Conservation (phyloP, 768 basidiomycete genomes). For the Piloderma croceum region DNA sequence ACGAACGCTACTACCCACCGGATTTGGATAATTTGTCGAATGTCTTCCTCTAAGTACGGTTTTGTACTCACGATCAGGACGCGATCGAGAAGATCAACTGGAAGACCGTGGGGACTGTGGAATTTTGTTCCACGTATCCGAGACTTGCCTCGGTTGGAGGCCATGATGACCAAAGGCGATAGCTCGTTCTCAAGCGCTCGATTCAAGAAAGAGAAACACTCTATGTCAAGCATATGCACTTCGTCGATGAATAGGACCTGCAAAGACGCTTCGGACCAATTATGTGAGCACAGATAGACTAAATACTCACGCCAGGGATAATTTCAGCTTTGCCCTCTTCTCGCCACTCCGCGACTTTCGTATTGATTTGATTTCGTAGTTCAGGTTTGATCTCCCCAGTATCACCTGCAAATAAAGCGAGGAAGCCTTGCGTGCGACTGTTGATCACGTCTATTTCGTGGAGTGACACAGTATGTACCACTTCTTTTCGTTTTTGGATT, state of each 20-base stretch:
- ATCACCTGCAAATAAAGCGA: constrained; percentile 91
- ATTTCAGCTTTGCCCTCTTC: constrained; percentile 99
- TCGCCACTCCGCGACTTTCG: constrained; percentile 94
- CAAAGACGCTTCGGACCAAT: background rate
- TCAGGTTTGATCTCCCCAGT: constrained; percentile 99
- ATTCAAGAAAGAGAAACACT: constrained; percentile 98
- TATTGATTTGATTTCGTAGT: constrained; percentile 91
- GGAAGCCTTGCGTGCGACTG: constrained; percentile 96
- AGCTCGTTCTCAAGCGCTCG: constrained; percentile 91
- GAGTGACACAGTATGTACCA: constrained; percentile 93
- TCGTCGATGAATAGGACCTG: constrained; percentile 99
- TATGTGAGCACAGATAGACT: background rate
- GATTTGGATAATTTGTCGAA: constrained; percentile 89
- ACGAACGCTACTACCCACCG: constrained; percentile 42
- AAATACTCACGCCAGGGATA: constrained; percentile 77
- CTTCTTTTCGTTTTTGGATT: constrained; percentile 95
- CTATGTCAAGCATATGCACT: constrained; percentile 99
- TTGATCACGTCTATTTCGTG: constrained; percentile 99
- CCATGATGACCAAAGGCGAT: constrained; percentile 96
- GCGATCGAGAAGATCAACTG: constrained; percentile 90
- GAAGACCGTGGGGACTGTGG: constrained; percentile 90
- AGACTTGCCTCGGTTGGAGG: constrained; percentile 92
- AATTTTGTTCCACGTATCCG: constrained; percentile 94
- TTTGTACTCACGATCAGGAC: constrained; percentile 94
- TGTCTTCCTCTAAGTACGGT: constrained; percentile 77